Percentiles rank a stretch among this genome's conserved stretches.
Conservation (phyloP, 495 filamentous ascomycete species). For the Neurospora sp. region DNA sequence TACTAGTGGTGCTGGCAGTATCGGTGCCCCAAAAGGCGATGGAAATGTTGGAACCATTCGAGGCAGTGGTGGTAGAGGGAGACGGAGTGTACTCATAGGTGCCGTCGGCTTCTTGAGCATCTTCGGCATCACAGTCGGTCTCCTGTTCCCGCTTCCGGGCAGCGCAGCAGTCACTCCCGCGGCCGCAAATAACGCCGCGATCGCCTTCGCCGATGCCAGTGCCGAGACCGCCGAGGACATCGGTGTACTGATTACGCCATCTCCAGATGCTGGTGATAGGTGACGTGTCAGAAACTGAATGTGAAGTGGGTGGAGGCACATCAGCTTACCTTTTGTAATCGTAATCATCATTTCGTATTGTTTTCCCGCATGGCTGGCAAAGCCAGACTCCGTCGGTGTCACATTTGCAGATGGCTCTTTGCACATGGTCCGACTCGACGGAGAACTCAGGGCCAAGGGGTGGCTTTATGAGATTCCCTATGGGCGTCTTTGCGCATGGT, state of each 20-base stretch:
- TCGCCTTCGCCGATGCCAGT: conserved; percentile 83
- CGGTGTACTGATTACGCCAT: conserved; percentile 80
- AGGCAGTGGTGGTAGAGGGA: background rate
- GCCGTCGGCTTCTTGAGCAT: conserved; percentile 31
- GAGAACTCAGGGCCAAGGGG: conserved; percentile 14
- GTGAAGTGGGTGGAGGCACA: background rate
- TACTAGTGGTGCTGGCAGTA: background rate
- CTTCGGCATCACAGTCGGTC: conserved; percentile 64
- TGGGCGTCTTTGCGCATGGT: conserved; percentile 56
- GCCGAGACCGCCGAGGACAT: conserved; percentile 67
- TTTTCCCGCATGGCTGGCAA: conserved; percentile 66
- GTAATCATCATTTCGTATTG: conserved; percentile 55
- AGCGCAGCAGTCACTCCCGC: conserved; percentile 57
- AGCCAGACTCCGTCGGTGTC: conserved; percentile 56
- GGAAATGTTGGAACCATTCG: background rate
- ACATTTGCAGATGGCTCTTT: conserved; percentile 60
- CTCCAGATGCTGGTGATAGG: conserved; percentile 58
- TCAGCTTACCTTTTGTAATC: conserved; percentile 49
- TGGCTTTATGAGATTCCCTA: conserved; percentile 34
- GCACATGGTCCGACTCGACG: conserved; percentile 33
- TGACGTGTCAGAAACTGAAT: background rate
- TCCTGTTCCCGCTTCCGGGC: conserved; percentile 67
- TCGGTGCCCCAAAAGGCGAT: conserved; percentile 1
- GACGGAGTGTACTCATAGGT: conserved; percentile 1
- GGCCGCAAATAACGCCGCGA: conserved; percentile 75